A percentile compares a stretch with the other conserved stretches of the same genome.
Conservation (phyloP, 2,329 filamentous ascomycete genomes). For the Beauveria asiatica region DNA sequence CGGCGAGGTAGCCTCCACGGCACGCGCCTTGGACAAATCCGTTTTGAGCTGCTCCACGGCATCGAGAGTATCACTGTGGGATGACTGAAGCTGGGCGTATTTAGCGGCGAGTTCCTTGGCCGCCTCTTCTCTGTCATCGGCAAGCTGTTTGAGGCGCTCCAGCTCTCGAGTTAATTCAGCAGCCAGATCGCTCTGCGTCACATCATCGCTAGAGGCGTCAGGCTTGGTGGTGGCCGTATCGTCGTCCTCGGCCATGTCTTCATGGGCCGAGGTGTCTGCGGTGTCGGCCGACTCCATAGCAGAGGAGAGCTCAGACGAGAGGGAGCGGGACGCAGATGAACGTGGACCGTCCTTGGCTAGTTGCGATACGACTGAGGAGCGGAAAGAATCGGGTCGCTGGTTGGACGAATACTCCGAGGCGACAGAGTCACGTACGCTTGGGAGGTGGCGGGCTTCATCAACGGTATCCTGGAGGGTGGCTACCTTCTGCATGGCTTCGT, state of each 20-base stretch:
- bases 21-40: conserved; percentile 71
- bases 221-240: conserved; percentile 39
- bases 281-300: conserved; percentile 67
- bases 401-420: conserved; percentile 43
- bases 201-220: conserved; percentile 28
- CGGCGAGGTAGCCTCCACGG: conserved; percentile 49
- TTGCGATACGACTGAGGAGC: conserved; percentile 66
- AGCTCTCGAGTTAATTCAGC: conserved; percentile 53
- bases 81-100: conserved; percentile 73
- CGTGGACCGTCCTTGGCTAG: conserved; percentile 56
- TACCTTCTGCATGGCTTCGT: conserved; percentile 73
- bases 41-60: conserved; percentile 87
- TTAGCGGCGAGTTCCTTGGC: conserved; percentile 65
- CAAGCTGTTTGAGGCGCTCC: conserved; percentile 59
- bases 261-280: conserved; percentile 49
- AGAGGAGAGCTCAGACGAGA: conserved; percentile 89
- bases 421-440: conserved; percentile 45
- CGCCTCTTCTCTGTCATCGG: conserved; percentile 67
- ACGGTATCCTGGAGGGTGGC: conserved; percentile 78
- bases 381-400: conserved; percentile 68
- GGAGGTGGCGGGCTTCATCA: conserved; percentile 66
- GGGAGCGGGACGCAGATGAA: conserved; percentile 72
- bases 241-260: conserved; percentile 35
- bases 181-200: conserved; percentile 26
- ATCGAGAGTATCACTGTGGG: conserved; percentile 74